phyloP scores from a whole-genome alignment of 1,284 basidiomycete species.

The Ustilago esculenta region DNA sequence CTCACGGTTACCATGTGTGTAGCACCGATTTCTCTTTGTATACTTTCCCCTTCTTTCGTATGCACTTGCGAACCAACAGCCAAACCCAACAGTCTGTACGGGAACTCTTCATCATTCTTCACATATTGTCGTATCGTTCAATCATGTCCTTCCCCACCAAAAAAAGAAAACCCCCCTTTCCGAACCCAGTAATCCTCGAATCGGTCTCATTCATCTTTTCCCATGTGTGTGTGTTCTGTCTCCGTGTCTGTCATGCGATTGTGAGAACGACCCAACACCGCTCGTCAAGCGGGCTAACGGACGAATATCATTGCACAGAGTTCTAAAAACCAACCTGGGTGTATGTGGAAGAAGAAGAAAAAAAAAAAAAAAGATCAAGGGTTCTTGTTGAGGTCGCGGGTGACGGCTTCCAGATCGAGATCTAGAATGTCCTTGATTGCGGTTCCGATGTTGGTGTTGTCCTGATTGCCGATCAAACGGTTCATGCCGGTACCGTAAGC shows the following conservation, averaged over 20 bases:
- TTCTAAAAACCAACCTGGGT: too few species aligned
- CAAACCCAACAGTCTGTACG: too few species aligned
- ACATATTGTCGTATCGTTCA: constrained; percentile 12
- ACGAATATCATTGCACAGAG: too few species aligned
- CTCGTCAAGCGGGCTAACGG: too few species aligned
- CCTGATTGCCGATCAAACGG: constrained; percentile 65
- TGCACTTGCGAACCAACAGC: constrained; percentile 2
- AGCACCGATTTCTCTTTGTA: constrained; percentile 11
- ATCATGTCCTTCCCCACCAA: constrained; percentile 6
- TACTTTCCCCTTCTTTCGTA: constrained; percentile 8
- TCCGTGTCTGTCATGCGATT: background rate
- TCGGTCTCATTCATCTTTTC: constrained; percentile 6
- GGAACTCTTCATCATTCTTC: background rate
- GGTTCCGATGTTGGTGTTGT: constrained; percentile 67
- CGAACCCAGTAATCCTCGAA: constrained; percentile 24
- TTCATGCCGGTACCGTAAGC: constrained; percentile 58
- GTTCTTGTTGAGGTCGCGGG: constrained; percentile 33
- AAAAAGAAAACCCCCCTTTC: background rate
- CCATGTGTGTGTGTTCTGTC: background rate
- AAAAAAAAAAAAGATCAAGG: too few species aligned
- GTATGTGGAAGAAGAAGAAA: too few species aligned
- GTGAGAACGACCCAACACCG: too few species aligned
- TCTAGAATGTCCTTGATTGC: constrained; percentile 52
- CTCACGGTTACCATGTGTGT: too few species aligned
- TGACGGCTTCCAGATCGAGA: constrained; percentile 56